These are phyloP conservation scores for Tolypocladium tropicale DNA, from an alignment of 2,329 filamentous ascomycete genomes.

Conservation along the genomic window DNA sequence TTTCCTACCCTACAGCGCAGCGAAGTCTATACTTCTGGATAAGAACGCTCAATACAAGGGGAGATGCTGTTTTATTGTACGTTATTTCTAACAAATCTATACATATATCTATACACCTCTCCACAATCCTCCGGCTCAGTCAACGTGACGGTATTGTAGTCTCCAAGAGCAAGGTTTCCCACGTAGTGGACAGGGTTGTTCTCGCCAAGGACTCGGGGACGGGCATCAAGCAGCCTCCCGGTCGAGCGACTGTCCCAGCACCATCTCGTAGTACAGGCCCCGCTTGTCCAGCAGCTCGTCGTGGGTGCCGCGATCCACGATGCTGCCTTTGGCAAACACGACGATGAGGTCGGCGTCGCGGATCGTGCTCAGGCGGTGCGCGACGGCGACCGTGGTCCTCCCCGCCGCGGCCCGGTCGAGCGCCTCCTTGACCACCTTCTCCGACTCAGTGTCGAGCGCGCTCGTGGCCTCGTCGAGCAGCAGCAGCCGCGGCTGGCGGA, in stretches of 20 bases:
- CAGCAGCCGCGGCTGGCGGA: conserved; percentile 55
- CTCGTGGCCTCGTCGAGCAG: conserved; percentile 65
- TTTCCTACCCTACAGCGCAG: too few relatives aligned
- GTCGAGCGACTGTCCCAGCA: conserved; percentile 31
- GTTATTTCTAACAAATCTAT: too few relatives aligned
- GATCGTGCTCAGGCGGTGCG: conserved; percentile 45
- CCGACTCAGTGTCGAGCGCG: conserved; percentile 53
- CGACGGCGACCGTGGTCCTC: conserved; percentile 52
- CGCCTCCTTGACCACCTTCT: conserved; percentile 54
- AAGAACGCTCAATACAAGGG: too few relatives aligned
- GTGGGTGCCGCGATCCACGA: conserved; percentile 53
- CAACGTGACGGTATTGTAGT: not conserved
- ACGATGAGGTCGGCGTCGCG: conserved; percentile 54
- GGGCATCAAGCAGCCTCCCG: conserved; percentile 13
- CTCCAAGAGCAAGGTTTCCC: not conserved
- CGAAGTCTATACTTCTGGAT: too few relatives aligned
- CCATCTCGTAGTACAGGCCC: conserved; percentile 45
- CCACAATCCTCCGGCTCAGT: too few relatives aligned
- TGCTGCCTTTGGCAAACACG: conserved; percentile 36
- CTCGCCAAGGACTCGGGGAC: not conserved
- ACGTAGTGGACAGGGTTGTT: not conserved
- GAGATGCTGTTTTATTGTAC: too few relatives aligned
- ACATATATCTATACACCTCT: too few relatives aligned
- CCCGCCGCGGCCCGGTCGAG: conserved; percentile 36
- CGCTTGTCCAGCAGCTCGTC: conserved; percentile 39